A percentile compares a stretch with the other conserved stretches of the same genome.
These are phyloP conservation scores for Endocladia muricata DNA, from an alignment of 31 red algal species.

Conservation along the genomic window DNA sequence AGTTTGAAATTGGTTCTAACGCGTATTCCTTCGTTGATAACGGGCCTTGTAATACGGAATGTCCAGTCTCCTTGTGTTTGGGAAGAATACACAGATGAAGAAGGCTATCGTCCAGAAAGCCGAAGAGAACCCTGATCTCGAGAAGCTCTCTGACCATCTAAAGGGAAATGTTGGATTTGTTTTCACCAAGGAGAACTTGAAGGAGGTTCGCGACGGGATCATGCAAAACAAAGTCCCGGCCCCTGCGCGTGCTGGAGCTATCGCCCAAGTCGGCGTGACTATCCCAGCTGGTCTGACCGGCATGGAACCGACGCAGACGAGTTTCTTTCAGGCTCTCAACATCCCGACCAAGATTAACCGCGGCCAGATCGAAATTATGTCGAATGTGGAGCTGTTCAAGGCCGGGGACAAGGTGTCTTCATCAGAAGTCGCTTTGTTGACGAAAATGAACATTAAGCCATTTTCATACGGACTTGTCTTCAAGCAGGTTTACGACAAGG, in stretches of 20 bases:
- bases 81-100: slow-evolving; percentile 79
- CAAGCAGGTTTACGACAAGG: slow-evolving; percentile 90
- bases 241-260: slow-evolving; percentile 85
- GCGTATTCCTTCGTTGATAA: too few species aligned
- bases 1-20: neutral
- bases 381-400: slow-evolving; percentile 84
- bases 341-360: slow-evolving; percentile 98
- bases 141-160: slow-evolving; percentile 60
- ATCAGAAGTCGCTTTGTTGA: slow-evolving; percentile 90
- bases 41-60: too few species aligned
- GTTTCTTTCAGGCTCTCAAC: slow-evolving; percentile 98
- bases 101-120: slow-evolving; percentile 71
- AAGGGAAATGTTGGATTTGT: slow-evolving; percentile 95
- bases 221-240: slow-evolving; percentile 91
- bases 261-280: slow-evolving; percentile 91
- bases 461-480: slow-evolving; percentile 93
- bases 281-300: slow-evolving; percentile 96
- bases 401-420: slow-evolving; percentile 84
- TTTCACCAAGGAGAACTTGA: slow-evolving; percentile 90
- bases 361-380: slow-evolving; percentile 95
- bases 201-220: slow-evolving; percentile 82
- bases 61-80: slow-evolving; percentile 52
- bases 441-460: slow-evolving; percentile 91
- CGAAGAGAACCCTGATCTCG: slow-evolving; percentile 78
- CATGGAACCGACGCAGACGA: slow-evolving; percentile 95